These are phyloP conservation scores for Leishmania tropica DNA, from an alignment of 208 protist species.

Conservation along the genomic window DNA sequence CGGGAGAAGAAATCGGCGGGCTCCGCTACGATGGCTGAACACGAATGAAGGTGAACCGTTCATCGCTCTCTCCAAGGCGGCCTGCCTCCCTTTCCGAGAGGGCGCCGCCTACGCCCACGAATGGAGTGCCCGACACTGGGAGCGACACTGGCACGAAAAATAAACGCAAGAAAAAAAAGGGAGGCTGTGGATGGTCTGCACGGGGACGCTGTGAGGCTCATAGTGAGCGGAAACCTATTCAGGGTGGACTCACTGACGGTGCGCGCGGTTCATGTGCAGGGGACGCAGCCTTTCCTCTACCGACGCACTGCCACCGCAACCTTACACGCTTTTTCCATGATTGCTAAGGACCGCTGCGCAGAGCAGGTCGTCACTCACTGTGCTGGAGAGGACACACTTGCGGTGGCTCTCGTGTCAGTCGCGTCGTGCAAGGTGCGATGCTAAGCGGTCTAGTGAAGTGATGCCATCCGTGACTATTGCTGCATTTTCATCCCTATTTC, in stretches of 20 bases:
- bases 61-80: not conserved
- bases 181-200: not conserved
- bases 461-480: not conserved
- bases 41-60: not conserved
- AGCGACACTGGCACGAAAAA: not conserved
- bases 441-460: not conserved
- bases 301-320: no score
- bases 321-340: not conserved
- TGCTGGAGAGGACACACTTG: not conserved
- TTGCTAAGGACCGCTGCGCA: not conserved
- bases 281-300: not conserved
- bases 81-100: not conserved
- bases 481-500: not conserved
- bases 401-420: not conserved
- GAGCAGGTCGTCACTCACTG: not conserved
- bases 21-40: conserved; percentile 41
- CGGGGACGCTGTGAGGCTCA: not conserved
- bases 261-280: not conserved
- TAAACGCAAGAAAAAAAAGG: not conserved
- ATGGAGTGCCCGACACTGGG: not conserved
- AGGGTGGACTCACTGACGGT: not conserved
- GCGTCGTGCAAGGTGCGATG: not conserved
- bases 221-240: not conserved
- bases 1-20: conserved; percentile 64
- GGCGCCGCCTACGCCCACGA: not conserved